Evolutionary conservation across 2,329 filamentous ascomycete species (phyloP).

Genomic region (Phyllosticta citriasiana): DNA sequence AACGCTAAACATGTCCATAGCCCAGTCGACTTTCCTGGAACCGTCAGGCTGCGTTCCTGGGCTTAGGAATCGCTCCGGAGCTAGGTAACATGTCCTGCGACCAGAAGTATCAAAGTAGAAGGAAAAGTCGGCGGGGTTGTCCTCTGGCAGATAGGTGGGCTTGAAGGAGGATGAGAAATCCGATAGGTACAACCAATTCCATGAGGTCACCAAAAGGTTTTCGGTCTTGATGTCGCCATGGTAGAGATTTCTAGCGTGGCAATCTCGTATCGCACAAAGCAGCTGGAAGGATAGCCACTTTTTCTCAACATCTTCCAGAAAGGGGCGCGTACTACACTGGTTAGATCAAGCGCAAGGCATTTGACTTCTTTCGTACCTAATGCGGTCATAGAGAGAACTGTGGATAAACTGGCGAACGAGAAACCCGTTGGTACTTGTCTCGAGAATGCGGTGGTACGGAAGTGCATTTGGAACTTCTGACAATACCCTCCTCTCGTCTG

Average conservation of each 20-base stretch:
- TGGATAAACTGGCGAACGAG: conserved; percentile 92
- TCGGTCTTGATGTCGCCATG: conserved; percentile 99
- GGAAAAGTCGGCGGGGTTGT: conserved; percentile 94
- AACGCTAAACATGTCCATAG: conserved; percentile 97
- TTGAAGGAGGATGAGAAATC: conserved; percentile 97
- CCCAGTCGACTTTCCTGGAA: conserved; percentile 63
- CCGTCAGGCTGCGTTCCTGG: conserved; percentile 56
- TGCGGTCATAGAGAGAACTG: conserved; percentile 91
- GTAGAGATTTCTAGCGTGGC: conserved; percentile 78
- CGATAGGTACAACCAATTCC: conserved; percentile 98
- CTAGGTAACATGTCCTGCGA: conserved; percentile 85
- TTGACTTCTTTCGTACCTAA: conserved; percentile 41
- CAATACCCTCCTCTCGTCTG: conserved; percentile 70
- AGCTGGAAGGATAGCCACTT: conserved; percentile 98
- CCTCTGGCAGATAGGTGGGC: conserved; percentile 83
- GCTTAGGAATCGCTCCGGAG: conserved; percentile 80
- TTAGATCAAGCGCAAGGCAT: conserved; percentile 16
- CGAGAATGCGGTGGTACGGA: conserved; percentile 79
- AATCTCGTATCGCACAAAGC: conserved; percentile 83
- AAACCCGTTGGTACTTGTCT: conserved; percentile 85
- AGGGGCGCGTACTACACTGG: conserved; percentile 71
- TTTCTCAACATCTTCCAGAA: conserved; percentile 95
- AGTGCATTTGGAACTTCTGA: conserved; percentile 83
- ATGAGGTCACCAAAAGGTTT: conserved; percentile 92
- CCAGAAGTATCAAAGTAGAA: conserved; percentile 96